Conservation (phyloP, 2,329 filamentous ascomycete genomes). For the Ophiostoma himal-ulmi region DNA sequence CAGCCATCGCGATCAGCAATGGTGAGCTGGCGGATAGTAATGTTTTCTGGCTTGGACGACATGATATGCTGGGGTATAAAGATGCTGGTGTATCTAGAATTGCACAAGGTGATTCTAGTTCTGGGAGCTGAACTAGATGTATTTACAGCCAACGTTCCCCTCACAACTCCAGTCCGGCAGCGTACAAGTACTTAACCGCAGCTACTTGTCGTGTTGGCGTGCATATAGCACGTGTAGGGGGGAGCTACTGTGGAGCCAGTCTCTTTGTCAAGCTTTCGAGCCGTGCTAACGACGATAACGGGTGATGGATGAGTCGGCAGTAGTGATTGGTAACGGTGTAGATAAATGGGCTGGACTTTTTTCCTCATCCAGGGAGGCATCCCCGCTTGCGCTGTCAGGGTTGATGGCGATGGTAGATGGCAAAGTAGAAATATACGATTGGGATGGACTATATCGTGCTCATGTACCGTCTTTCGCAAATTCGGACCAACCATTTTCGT, state of each 20-base stretch:
- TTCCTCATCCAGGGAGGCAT: constrained; percentile 3
- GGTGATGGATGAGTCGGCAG: background rate
- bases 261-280: background rate
- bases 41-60: background rate
- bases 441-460: too few species aligned
- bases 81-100: background rate
- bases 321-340: background rate
- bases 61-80: background rate
- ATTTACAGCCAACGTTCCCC: background rate
- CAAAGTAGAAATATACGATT: background rate
- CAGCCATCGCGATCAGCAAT: constrained; percentile 58
- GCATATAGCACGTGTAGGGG: background rate
- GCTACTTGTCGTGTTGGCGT: background rate
- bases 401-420: background rate
- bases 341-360: background rate
- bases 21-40: constrained; percentile 65
- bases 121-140: background rate
- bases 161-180: background rate
- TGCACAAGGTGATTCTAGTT: too few species aligned
- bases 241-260: constrained; percentile 2
- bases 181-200: background rate
- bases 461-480: background rate
- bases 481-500: background rate
- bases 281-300: background rate
- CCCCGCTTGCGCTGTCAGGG: background rate